Percentiles rank a stretch among this genome's conserved stretches.
Conservation (phyloP, 2,329 filamentous ascomycete genomes). For the Coniochaeta prunicola region DNA sequence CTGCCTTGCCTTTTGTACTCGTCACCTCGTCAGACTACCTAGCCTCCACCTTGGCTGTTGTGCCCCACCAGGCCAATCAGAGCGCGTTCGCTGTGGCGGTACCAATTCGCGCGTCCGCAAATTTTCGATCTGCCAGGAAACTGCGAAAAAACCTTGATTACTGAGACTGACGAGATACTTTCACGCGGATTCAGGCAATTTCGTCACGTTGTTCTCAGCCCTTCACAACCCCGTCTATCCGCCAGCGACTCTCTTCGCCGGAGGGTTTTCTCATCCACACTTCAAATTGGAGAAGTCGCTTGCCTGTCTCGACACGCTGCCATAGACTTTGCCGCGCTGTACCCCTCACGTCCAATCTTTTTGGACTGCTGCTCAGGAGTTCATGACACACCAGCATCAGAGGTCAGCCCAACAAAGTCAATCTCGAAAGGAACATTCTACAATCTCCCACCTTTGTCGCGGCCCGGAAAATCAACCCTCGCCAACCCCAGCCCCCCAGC, state of each 20-base stretch:
- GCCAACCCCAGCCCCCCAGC: slow-evolving; percentile 9
- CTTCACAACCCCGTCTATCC: not conserved
- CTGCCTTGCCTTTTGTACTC: too few species aligned
- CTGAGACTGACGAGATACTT: not conserved
- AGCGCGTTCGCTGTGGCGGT: not conserved
- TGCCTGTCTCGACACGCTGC: not conserved
- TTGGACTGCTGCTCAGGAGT: not conserved
- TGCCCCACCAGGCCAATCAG: not conserved
- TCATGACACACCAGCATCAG: not conserved
- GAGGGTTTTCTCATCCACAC: not conserved
- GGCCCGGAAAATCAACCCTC: slow-evolving; percentile 4
- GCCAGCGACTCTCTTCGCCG: not conserved
- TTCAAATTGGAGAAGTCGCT: not conserved
- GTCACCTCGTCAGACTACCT: not conserved
- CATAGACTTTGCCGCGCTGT: not conserved
- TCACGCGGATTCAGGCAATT: not conserved
- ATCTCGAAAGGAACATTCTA: not conserved
- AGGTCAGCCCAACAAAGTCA: not conserved
- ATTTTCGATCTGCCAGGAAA: not conserved
- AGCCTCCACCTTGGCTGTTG: not conserved
- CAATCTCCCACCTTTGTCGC: not conserved
- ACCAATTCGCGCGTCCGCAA: not conserved
- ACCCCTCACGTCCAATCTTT: not conserved
- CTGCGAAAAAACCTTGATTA: not conserved
- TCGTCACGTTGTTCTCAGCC: not conserved